Conservation (phyloP, 768 basidiomycete genomes). For the Amanita jacksonii region DNA sequence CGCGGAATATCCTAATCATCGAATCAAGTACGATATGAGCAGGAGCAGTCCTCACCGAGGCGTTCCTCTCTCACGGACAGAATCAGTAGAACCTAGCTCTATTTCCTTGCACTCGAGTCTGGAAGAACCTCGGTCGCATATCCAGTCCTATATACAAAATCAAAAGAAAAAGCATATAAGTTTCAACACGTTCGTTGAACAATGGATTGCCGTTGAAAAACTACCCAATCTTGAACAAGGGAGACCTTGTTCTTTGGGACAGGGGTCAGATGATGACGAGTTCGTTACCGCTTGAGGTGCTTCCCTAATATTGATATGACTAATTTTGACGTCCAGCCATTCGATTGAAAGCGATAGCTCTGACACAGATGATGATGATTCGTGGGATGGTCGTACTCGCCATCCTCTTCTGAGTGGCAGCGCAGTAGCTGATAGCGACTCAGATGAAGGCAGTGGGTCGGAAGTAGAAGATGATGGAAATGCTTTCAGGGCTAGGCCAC, state of each 20-base stretch:
- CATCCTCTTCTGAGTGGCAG: conserved; percentile 17
- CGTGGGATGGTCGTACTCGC: conserved; percentile 14
- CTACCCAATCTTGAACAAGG: conserved; percentile 34
- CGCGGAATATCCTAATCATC: background rate
- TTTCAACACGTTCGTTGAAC: conserved; percentile 98
- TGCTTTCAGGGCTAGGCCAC: conserved; percentile 50
- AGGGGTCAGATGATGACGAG: conserved; percentile 53
- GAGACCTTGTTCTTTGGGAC: conserved; percentile 7
- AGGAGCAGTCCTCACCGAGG: no score
- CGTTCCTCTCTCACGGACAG: no score
- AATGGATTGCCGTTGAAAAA: conserved; percentile 86
- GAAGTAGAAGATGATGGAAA: conserved; percentile 28
- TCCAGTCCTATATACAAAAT: conserved; percentile 11
- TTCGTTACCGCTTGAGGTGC: conserved; percentile 26
- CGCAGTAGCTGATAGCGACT: conserved; percentile 28
- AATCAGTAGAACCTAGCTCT: no score
- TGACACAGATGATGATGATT: conserved; percentile 37
- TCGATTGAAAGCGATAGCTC: conserved; percentile 61
- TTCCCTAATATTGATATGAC: background rate
- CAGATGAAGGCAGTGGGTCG: conserved; percentile 13
- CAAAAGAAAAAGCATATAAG: conserved; percentile 82
- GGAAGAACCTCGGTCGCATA: conserved; percentile 17
- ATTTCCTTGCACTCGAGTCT: conserved; percentile 20
- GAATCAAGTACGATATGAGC: no score
- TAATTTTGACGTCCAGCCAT: conserved; percentile 31